phyloP scores from a whole-genome alignment of 1,284 basidiomycete species.

The Wallemia ichthyophaga region DNA sequence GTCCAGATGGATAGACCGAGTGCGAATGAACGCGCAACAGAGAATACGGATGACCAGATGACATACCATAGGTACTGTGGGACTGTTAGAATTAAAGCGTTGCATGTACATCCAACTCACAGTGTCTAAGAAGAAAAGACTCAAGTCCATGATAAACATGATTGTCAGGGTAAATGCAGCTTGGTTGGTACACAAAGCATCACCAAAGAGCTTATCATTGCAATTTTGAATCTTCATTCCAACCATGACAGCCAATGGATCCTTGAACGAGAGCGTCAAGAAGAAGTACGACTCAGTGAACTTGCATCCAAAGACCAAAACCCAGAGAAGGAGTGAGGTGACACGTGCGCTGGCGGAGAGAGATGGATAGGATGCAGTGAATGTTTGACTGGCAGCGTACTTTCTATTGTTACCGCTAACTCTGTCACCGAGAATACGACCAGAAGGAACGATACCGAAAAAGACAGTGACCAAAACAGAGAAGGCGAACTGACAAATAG shows the following conservation, averaged over 20 bases:
- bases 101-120: constrained; percentile 48
- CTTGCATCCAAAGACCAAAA: constrained; percentile 75
- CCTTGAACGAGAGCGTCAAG: constrained; percentile 68
- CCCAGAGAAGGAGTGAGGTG: constrained; percentile 49
- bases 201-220: constrained; percentile 50
- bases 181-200: constrained; percentile 51
- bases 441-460: constrained; percentile 64
- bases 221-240: constrained; percentile 74
- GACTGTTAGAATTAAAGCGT: background rate
- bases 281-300: constrained; percentile 85
- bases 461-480: constrained; percentile 48
- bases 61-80: constrained; percentile 12
- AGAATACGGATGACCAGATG: constrained; percentile 88
- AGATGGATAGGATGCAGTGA: constrained; percentile 67
- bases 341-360: constrained; percentile 30
- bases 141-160: constrained; percentile 88
- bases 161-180: constrained; percentile 70
- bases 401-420: constrained; percentile 76
- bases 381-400: constrained; percentile 80
- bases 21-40: constrained; percentile 60
- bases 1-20: constrained; percentile 87
- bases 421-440: constrained; percentile 77
- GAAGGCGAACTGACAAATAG: constrained; percentile 72
- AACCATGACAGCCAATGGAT: constrained; percentile 67
- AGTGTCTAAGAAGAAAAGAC: constrained; percentile 87